phyloP scores from a whole-genome alignment of 345 rosid species.

The Pugionium cornutum region DNA sequence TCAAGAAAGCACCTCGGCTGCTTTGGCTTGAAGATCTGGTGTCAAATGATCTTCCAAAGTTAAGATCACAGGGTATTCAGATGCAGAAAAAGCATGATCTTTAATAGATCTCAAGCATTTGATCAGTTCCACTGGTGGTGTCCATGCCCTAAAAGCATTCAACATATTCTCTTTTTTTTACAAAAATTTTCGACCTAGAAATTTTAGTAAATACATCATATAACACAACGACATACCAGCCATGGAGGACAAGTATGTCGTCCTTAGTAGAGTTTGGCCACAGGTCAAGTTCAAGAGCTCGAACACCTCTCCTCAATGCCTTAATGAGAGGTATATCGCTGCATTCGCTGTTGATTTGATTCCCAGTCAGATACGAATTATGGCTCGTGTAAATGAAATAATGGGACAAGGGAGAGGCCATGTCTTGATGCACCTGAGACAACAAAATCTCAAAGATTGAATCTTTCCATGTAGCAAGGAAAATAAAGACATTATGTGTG shows the following conservation, averaged over 20 bases:
- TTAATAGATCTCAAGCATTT: constrained; percentile 71
- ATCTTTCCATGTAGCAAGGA: background rate
- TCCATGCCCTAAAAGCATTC: constrained; percentile 63
- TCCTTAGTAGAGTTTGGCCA: constrained; percentile 89
- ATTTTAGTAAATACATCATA: constrained; percentile 3
- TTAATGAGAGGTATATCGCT: constrained; percentile 87
- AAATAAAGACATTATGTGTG: background rate
- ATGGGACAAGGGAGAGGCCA: constrained; percentile 81
- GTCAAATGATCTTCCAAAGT: constrained; percentile 81
- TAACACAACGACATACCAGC: constrained; percentile 54
- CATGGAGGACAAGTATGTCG: constrained; percentile 81
- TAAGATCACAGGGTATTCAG: constrained; percentile 66
- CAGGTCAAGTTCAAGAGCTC: constrained; percentile 93
- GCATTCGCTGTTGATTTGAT: constrained; percentile 93
- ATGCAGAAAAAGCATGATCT: constrained; percentile 64
- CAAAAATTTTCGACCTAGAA: constrained; percentile 4
- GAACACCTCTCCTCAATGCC: constrained; percentile 69
- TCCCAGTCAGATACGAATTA: constrained; percentile 90
- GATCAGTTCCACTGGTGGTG: constrained; percentile 82
- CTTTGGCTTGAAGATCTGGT: constrained; percentile 71
- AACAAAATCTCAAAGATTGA: constrained; percentile 17
- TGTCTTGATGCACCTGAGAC: constrained; percentile 80
- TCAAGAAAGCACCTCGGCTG: constrained; percentile 57
- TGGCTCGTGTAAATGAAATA: constrained; percentile 93
- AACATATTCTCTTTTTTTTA: constrained; percentile 14